These are phyloP conservation scores for Calonectria naviculata DNA, from an alignment of 2,329 filamentous ascomycete genomes.

Conservation along the genomic window DNA sequence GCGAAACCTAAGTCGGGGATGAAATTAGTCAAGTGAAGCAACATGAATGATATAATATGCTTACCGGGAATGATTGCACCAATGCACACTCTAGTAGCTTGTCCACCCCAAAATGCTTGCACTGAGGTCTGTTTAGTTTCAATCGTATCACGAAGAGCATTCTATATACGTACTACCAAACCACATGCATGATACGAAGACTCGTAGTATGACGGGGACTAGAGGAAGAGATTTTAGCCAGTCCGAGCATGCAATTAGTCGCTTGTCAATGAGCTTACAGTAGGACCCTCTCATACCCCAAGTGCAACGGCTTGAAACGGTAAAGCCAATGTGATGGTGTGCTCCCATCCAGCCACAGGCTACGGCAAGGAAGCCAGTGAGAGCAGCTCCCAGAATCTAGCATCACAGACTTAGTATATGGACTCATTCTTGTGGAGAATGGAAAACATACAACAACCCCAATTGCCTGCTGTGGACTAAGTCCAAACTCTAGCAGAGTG, in stretches of 20 bases:
- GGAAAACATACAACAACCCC: conserved; percentile 31
- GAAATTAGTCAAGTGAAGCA: not conserved
- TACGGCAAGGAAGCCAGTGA: conserved; percentile 34
- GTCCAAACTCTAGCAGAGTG: conserved; percentile 38
- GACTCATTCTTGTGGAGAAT: not conserved
- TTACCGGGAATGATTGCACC: conserved; percentile 42
- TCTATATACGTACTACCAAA: conserved; percentile 30
- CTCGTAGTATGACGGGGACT: conserved; percentile 41
- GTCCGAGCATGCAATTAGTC: too few relatives aligned
- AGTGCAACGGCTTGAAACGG: conserved; percentile 50
- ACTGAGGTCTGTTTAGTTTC: conserved; percentile 2
- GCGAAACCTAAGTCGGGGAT: conserved; percentile 26
- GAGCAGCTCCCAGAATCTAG: conserved; percentile 31
- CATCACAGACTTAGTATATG: not conserved
- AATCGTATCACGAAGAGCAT: too few relatives aligned
- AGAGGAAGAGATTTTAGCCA: not conserved
- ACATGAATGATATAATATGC: not conserved
- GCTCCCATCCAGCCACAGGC: conserved; percentile 37
- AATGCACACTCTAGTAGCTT: conserved; percentile 41
- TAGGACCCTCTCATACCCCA: conserved; percentile 62
- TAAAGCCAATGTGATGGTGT: conserved; percentile 40
- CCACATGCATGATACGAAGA: conserved; percentile 41
- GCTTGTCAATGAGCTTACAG: conserved; percentile 21
- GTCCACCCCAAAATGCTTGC: conserved; percentile 44
- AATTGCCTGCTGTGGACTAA: conserved; percentile 41